A percentile compares a stretch with the other conserved stretches of the same genome.
These are phyloP conservation scores for Linnemannia elongata DNA, from an alignment of 192 early-diverging fungal species.

Conservation along the genomic window DNA sequence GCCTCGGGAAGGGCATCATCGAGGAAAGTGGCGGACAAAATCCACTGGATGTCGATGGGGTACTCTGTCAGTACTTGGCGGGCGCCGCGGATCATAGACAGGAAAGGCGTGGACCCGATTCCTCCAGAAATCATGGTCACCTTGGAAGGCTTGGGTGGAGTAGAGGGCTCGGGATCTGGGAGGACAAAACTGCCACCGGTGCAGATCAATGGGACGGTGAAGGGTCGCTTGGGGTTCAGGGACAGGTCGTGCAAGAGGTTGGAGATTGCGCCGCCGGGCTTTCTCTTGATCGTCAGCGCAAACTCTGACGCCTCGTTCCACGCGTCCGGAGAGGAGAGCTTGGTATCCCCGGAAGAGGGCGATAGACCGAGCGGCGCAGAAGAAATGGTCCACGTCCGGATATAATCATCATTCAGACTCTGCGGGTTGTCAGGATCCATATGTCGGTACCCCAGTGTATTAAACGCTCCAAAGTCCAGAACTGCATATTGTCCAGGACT, in stretches of 20 bases:
- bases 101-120: constrained; percentile 45
- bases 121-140: constrained; percentile 42
- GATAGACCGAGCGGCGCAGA: constrained; percentile 10
- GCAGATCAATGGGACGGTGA: constrained; percentile 24
- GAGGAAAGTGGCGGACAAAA: constrained; percentile 21
- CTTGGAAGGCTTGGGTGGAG: background rate
- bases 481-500: constrained; percentile 45
- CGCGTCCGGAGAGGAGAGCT: background rate
- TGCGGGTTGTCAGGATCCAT: constrained; percentile 41
- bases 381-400: constrained; percentile 52
- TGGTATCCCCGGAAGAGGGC: background rate
- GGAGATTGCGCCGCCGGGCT: constrained; percentile 35
- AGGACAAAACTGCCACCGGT: constrained; percentile 37
- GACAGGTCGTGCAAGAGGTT: constrained; percentile 21
- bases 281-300: constrained; percentile 37
- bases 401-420: constrained; percentile 51
- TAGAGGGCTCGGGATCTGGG: background rate
- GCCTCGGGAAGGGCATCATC: constrained; percentile 21
- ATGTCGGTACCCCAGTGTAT: constrained; percentile 36
- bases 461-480: constrained; percentile 38
- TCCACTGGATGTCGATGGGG: constrained; percentile 32
- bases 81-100: constrained; percentile 44
- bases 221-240: background rate
- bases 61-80: background rate
- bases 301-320: constrained; percentile 22